Base-by-base conservation (phyloP, 2,329 filamentous ascomycete genomes). In the Zarea fungicola region DNA sequence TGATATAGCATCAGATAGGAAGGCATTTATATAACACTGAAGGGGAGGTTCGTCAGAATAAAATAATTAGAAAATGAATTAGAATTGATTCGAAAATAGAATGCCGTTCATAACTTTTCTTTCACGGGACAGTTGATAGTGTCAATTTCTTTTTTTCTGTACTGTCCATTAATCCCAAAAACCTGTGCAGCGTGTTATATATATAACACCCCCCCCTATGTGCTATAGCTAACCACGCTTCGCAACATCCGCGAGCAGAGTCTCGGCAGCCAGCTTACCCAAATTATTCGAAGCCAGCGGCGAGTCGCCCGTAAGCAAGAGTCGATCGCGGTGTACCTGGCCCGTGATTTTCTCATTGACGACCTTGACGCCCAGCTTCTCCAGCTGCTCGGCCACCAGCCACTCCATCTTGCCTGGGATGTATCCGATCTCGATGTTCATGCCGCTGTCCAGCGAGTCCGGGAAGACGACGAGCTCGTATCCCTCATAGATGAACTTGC, bases 381-480 rank as follows among this genome's bases (percentile, higher is more conserved):
- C 28, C 9, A 56, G 47, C 7, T 36, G 7, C 19, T 56, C 53
- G 28, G 53, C 54, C 5, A 56, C 54, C n/a, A 55, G 48, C 54
- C 54, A 56, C 23, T 42, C 25, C 54, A 56, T 56, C 51, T 56
- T 55, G 40, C 54, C 53, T 19, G 54, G 54, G 23, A 56, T 52
- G 41, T 56, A 56, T 26, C 54, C 54, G 39, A 56, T 56, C 13
- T 53, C 54, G 16, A 56, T 49, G 34, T 56, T 56, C 7, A 51
- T 25, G 22, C 51, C 53, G 29, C 31, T 25, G 37, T 56, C 54
- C 16, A 56, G 49, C 13, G 51, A 44, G 44, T 56, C 54, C 3
- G 54, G 54, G 47, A 56, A 56, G 9, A 55, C 54, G 40, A 49
- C 54, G 23, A 56, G 39, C 40, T 50, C 48, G 51, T 55, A 55